Evolutionary conservation across 2,329 filamentous ascomycete genomes (phyloP).

Genomic region (Paramyrothecium sp.): DNA sequence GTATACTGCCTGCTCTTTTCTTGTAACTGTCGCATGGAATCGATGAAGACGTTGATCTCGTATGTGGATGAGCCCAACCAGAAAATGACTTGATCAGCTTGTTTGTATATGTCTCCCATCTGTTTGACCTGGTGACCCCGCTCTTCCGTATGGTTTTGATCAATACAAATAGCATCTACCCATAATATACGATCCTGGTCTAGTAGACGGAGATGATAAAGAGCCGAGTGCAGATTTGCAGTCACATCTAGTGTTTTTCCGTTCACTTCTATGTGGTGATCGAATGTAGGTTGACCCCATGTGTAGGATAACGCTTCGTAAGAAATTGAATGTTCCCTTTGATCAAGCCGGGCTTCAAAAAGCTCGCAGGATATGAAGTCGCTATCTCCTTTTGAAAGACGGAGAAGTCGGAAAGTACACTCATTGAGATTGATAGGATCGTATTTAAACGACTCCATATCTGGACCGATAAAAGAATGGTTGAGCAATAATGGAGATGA

Average conservation of each 20-base stretch:
- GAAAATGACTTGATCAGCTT: conserved; percentile 6
- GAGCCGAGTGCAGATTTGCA: not conserved
- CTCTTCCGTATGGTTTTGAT: conserved; percentile 4
- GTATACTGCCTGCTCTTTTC: not conserved
- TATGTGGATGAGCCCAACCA: not conserved
- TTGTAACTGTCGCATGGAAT: conserved; percentile 1
- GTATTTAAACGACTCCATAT: not conserved
- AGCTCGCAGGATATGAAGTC: not conserved
- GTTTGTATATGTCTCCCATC: conserved; percentile 7
- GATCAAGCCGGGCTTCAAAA: not conserved
- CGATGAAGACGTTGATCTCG: conserved; percentile 3
- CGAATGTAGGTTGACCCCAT: not conserved
- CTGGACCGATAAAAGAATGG: not conserved
- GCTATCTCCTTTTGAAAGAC: not conserved
- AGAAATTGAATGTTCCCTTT: not conserved
- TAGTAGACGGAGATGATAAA: not conserved
- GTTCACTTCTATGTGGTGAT: not conserved
- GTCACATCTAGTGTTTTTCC: not conserved
- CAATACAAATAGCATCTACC: conserved; percentile 4
- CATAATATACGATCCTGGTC: conserved; percentile 1
- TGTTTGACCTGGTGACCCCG: conserved; percentile 8
- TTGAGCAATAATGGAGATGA: too few species aligned
- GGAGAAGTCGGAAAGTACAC: not conserved
- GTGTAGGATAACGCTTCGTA: conserved; percentile 10
- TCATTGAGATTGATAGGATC: not conserved